Evolutionary conservation across 495 filamentous ascomycete genomes (phyloP), one percentile per base, ranked within the genome.

Genomic region (Neurospora sublineolata): DNA sequence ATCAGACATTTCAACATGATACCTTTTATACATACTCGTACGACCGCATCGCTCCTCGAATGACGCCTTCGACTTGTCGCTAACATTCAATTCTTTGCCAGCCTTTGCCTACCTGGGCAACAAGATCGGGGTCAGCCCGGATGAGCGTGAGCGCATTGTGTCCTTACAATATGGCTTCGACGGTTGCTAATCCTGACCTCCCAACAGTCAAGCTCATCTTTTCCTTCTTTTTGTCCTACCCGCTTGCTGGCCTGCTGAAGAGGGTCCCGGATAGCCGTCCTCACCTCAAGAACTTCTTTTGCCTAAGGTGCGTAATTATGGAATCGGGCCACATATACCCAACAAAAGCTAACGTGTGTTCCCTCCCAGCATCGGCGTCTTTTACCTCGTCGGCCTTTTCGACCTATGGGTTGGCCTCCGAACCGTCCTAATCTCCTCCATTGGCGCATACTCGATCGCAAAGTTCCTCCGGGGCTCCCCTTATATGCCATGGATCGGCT

Each of bases 401-500:
- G 92, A 94, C 75, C 86, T 99, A 69, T 98, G 96, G 95, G 84
- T 83, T 81, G 95, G 95, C 52, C 81, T 96, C 36, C 86, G 88
- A 37, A 97, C 94, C 1, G 80, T 99, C 23, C 77, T 93, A 40
- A 89, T 96, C 75, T 92, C 91, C 76, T 88, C 95, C 0, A 87
- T 84, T 30, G 94, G 87, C 41, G 87, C 92, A 38, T 98, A 98
- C 79, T 83, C 85, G 70, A 97, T 98, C 75, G 90, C 95, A 69
- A 86, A 88, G 75, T 95, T 91, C 78, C 83, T 98, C 23, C 82
- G 82, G 70, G 86, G 92, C 68, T 93, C 93, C n/a, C 92, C 93
- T 4, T 92, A 94, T 81, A 99, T 99, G 95, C 96, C 96, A 83
- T 99, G 95, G 95, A 87, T 97, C 58, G 93, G 89, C 64, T 98